These are phyloP conservation scores for Linnemannia hyalina DNA, from an alignment of 192 early-diverging fungal species.

Conservation along the genomic window DNA sequence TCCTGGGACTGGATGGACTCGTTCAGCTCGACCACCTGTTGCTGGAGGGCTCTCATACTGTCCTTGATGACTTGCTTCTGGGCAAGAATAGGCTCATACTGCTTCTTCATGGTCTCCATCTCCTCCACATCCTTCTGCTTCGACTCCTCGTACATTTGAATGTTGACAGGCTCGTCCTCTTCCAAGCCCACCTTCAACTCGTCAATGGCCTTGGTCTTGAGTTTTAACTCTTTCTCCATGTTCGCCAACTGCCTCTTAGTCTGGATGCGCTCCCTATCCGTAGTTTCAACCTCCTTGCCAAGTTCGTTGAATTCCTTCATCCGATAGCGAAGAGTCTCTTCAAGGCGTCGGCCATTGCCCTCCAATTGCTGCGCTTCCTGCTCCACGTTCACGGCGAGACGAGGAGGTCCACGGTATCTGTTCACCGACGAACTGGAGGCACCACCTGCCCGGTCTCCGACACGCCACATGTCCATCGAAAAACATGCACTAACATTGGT, in stretches of 20 bases:
- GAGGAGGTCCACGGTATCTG: slow-evolving; percentile 55
- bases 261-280: slow-evolving; percentile 3
- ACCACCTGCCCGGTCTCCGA: slow-evolving; percentile 66
- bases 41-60: slow-evolving; percentile 54
- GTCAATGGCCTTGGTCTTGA: slow-evolving; percentile 19
- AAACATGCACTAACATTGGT: slow-evolving; percentile 74
- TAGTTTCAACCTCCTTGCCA: not conserved
- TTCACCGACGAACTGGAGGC: slow-evolving; percentile 51
- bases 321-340: slow-evolving; percentile 53
- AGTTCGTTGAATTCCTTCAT: slow-evolving; percentile 13
- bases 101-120: slow-evolving; percentile 70
- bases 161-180: slow-evolving; percentile 74
- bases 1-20: slow-evolving; percentile 28
- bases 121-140: slow-evolving; percentile 60
- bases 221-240: slow-evolving; percentile 26
- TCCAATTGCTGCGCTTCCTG: slow-evolving; percentile 58
- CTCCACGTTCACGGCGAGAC: slow-evolving; percentile 37
- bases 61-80: slow-evolving; percentile 53
- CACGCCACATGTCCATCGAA: slow-evolving; percentile 69
- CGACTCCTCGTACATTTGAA: slow-evolving; percentile 69
- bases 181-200: slow-evolving; percentile 24
- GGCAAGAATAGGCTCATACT: slow-evolving; percentile 67
- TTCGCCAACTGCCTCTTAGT: slow-evolving; percentile 4
- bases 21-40: slow-evolving; percentile 57
- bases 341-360: slow-evolving; percentile 38